These are phyloP conservation scores for Fusarium vanettenii DNA, from an alignment of 2,329 filamentous ascomycete species.

Conservation along the genomic window DNA sequence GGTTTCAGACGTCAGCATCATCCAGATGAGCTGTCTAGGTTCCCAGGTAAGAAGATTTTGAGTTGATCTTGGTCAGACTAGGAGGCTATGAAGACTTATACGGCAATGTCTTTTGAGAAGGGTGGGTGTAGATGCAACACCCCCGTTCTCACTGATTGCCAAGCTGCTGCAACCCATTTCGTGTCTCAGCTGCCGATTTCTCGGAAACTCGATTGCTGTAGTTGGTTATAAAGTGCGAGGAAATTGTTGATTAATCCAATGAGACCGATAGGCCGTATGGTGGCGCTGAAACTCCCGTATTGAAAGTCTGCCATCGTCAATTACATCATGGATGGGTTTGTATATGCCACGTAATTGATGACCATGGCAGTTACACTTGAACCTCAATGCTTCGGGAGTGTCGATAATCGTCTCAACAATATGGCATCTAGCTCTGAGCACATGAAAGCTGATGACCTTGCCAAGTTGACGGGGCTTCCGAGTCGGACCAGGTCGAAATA, in stretches of 20 bases:
- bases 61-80: not conserved
- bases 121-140: not conserved
- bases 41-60: not conserved
- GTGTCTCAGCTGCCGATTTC: not conserved
- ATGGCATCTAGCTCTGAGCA: not conserved
- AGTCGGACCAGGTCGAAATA: not conserved
- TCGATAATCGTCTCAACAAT: not conserved
- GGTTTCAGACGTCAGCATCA: not conserved
- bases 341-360: not conserved
- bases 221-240: not conserved
- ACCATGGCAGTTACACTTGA: not conserved
- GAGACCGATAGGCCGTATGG: not conserved
- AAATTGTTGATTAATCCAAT: not conserved
- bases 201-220: not conserved
- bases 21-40: not conserved
- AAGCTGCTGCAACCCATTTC: not conserved
- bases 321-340: not conserved
- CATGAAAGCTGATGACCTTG: not conserved
- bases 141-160: not conserved
- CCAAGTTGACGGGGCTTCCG: not conserved
- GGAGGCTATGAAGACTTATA: not conserved
- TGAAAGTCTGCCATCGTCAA: not conserved
- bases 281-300: not conserved
- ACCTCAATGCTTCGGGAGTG: not conserved
- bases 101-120: not conserved